Conservation (phyloP, 345 rosid species). For the Aquilaria sinensis region DNA sequence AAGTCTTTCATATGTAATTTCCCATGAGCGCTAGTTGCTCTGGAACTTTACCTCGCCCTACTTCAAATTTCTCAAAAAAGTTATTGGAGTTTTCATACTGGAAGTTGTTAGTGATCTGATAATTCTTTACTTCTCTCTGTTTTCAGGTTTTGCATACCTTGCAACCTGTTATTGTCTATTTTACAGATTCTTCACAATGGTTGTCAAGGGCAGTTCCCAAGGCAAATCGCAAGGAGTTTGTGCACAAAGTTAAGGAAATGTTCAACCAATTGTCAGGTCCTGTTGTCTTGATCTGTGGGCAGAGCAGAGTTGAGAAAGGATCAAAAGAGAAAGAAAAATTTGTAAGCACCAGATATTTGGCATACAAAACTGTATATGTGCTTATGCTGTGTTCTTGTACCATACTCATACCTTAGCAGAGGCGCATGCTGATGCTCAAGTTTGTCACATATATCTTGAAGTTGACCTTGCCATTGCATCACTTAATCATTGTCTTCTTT, state of each 20-base stretch:
- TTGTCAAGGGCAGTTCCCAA: conserved; percentile 88
- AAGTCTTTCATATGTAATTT: no score
- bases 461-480: neutral
- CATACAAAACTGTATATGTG: conserved; percentile 1
- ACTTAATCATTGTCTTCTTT: neutral
- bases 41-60: no score
- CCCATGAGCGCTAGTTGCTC: no score
- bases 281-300: conserved; percentile 86
- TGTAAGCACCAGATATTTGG: conserved; percentile 45
- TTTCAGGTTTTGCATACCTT: conserved; percentile 72
- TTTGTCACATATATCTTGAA: neutral
- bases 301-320: conserved; percentile 67
- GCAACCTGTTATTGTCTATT: conserved; percentile 86
- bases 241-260: conserved; percentile 63
- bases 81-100: neutral
- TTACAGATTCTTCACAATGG: conserved; percentile 89
- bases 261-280: conserved; percentile 79
- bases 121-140: conserved; percentile 9
- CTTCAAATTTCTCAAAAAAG: no score
- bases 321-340: conserved; percentile 80
- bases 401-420: neutral
- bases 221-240: conserved; percentile 64
- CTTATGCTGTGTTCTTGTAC: neutral
- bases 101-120: conserved; percentile 7
- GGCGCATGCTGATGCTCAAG: neutral